Conservation (phyloP, 108 stramenopile species). For the Cyclotella sp. region DNA sequence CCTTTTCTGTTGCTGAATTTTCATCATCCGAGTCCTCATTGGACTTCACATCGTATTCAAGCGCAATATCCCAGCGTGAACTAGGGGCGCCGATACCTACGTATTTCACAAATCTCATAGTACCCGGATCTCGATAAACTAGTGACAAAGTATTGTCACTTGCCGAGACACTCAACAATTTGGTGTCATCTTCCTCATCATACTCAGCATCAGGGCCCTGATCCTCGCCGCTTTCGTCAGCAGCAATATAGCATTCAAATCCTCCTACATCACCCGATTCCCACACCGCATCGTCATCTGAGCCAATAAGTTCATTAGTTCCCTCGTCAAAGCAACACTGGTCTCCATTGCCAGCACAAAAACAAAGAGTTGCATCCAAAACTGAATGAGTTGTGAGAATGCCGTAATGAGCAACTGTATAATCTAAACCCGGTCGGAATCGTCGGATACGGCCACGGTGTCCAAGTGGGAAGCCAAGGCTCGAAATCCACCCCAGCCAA, state of each 20-base stretch:
- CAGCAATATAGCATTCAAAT: constrained; percentile 96
- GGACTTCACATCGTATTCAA: constrained; percentile 82
- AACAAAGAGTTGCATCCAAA: constrained; percentile 90
- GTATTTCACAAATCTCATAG: constrained; percentile 97
- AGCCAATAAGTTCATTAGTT: constrained; percentile 53
- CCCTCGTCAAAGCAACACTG: constrained; percentile 54
- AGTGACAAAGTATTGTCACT: constrained; percentile 92
- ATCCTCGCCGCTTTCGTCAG: constrained; percentile 82
- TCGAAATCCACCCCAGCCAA: constrained; percentile 65
- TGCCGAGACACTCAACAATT: constrained; percentile 92
- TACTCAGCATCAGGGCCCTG: constrained; percentile 84
- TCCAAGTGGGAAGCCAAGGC: constrained; percentile 70
- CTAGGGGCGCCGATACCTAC: constrained; percentile 89
- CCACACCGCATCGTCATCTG: constrained; percentile 78
- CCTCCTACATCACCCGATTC: constrained; percentile 94
- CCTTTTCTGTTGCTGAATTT: background rate
- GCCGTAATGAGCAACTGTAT: constrained; percentile 96
- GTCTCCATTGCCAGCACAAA: constrained; percentile 67
- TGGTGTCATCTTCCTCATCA: constrained; percentile 92
- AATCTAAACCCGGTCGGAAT: constrained; percentile 96
- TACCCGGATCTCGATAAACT: constrained; percentile 92
- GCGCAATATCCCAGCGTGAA: constrained; percentile 89
- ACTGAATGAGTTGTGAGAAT: constrained; percentile 71
- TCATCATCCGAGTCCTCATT: constrained; percentile 12
- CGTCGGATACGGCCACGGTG: constrained; percentile 78